Percentiles rank a stretch among this genome's conserved stretches.
These are phyloP conservation scores for Hibiscus tridactylites DNA, from an alignment of 345 rosid genomes.

Conservation along the genomic window DNA sequence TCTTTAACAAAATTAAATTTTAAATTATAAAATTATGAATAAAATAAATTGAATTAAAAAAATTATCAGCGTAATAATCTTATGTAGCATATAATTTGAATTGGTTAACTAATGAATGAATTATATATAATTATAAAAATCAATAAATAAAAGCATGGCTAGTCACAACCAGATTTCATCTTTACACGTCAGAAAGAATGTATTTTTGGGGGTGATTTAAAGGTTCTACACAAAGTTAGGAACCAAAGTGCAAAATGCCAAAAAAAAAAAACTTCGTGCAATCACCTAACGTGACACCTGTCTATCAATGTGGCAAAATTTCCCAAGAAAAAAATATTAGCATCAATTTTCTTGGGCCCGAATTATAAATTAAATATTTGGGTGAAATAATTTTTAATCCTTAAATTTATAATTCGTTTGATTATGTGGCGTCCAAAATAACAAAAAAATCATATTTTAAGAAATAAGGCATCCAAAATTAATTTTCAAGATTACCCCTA, in stretches of 20 bases:
- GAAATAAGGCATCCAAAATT: too few relatives aligned
- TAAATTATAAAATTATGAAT: too few relatives aligned
- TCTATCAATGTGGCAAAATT: background rate
- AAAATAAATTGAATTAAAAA: too few relatives aligned
- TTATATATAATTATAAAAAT: background rate
- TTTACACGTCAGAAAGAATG: constrained; percentile 3
- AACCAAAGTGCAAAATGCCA: background rate
- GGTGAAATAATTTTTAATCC: too few relatives aligned
- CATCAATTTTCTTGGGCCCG: background rate
- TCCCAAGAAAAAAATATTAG: background rate
- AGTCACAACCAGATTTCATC: background rate
- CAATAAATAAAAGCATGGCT: background rate
- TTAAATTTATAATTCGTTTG: too few relatives aligned
- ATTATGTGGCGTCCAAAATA: too few relatives aligned
- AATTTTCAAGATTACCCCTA: too few relatives aligned
- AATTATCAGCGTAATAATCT: too few relatives aligned
- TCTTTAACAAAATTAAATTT: too few relatives aligned
- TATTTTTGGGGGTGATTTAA: background rate
- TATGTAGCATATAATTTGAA: too few relatives aligned
- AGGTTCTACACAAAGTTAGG: background rate
- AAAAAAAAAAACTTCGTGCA: background rate
- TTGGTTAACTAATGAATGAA: too few relatives aligned
- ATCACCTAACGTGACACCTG: background rate
- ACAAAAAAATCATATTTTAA: too few relatives aligned
- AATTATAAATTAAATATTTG: background rate